Conservation (phyloP, 2,329 filamentous ascomycete species). For the Nothophaeocryptopus gaeumannii region DNA sequence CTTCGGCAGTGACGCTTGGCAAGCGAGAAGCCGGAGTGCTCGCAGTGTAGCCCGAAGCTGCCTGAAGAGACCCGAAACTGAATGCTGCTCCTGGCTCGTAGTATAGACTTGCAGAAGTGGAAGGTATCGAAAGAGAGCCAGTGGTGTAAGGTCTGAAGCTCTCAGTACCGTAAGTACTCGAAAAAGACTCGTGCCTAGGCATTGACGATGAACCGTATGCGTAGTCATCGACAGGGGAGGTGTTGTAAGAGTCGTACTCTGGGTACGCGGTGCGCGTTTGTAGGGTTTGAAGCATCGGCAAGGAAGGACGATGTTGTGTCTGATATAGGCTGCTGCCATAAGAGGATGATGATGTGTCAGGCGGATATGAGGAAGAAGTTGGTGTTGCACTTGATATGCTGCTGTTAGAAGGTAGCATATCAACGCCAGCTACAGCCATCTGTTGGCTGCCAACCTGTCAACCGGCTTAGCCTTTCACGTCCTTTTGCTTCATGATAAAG, state of each 20-base stretch:
- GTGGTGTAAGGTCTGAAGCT: conserved; percentile 29
- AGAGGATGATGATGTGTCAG: conserved; percentile 13
- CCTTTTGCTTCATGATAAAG: not conserved
- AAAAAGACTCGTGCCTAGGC: conserved; percentile 27
- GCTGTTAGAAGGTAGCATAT: conserved; percentile 16
- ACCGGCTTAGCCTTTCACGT: conserved; percentile 1
- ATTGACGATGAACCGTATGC: conserved; percentile 25
- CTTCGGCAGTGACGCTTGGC: conserved; percentile 28
- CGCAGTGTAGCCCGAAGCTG: conserved; percentile 19
- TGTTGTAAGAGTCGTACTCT: conserved; percentile 31
- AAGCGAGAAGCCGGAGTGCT: conserved; percentile 21
- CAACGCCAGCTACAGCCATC: conserved; percentile 16
- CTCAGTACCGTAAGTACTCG: conserved; percentile 27
- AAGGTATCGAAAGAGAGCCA: conserved; percentile 26
- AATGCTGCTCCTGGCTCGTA: conserved; percentile 29
- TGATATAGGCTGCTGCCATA: conserved; percentile 16
- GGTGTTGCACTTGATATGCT: conserved; percentile 9
- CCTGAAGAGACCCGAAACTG: conserved; percentile 30
- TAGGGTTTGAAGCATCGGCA: conserved; percentile 20
- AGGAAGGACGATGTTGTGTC: conserved; percentile 24
- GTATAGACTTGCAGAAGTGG: conserved; percentile 24
- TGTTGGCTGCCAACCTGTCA: conserved; percentile 20
- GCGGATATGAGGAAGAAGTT: conserved; percentile 14
- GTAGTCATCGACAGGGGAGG: conserved; percentile 30
- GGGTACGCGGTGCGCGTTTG: conserved; percentile 29